Conservation (phyloP, 305 asterid species). For the Solanum chacoense region DNA sequence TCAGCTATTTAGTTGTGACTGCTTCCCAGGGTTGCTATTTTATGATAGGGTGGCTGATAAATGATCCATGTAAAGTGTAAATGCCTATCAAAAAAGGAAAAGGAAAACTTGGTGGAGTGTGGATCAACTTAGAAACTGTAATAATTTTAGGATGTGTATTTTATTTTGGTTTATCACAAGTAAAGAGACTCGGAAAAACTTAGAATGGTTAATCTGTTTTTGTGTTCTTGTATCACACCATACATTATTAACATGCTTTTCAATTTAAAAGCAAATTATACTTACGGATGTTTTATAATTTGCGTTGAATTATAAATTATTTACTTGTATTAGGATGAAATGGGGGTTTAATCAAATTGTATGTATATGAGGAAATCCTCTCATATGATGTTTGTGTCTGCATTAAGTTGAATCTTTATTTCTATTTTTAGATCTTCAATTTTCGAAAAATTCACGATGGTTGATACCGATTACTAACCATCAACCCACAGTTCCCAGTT, state of each 20-base stretch:
- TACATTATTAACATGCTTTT: neutral
- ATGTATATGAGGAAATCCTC: neutral
- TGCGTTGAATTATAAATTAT: neutral
- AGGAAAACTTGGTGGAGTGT: neutral
- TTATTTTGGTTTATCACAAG: neutral
- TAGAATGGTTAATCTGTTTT: neutral
- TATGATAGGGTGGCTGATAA: neutral
- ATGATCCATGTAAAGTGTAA: neutral
- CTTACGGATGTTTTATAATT: neutral
- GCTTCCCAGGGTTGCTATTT: neutral
- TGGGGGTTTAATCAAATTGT: neutral
- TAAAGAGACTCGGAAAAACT: neutral
- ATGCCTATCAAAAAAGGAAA: neutral
- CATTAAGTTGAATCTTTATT: neutral
- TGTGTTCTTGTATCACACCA: neutral
- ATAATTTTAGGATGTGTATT: neutral
- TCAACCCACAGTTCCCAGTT: neutral
- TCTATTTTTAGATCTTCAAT: neutral
- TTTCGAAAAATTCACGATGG: neutral
- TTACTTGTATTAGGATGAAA: neutral
- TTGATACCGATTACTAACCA: neutral
- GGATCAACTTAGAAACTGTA: neutral
- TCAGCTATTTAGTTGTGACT: neutral
- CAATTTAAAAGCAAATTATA: neutral
- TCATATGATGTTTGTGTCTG: neutral